phyloP scores from a whole-genome alignment of 495 filamentous ascomycete genomes.

The Penicillium manginii region DNA sequence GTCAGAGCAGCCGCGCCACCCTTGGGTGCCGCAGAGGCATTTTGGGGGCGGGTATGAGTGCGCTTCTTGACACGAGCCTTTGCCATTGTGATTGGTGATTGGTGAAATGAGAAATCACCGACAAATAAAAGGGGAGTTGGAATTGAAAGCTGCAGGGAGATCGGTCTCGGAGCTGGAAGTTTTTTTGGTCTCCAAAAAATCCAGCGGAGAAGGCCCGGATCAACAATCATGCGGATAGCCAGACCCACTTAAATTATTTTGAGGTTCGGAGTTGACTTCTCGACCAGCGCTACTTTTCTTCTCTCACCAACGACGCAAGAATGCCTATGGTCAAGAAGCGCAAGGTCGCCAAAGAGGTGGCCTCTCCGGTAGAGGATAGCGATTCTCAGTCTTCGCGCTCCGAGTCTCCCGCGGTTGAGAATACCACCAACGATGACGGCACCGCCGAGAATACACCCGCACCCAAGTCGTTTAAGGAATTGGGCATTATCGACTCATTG shows the following conservation, averaged over 20 bases:
- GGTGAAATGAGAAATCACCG: slow-evolving; percentile 14
- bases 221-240: slow-evolving; percentile 35
- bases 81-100: slow-evolving; percentile 62
- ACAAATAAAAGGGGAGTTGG: slow-evolving; percentile 9
- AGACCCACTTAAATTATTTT: slow-evolving; percentile 40
- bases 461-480: slow-evolving; percentile 75
- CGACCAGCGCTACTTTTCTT: slow-evolving; percentile 14
- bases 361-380: slow-evolving; percentile 15
- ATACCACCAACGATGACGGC: slow-evolving; percentile 4
- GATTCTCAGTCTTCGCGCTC: slow-evolving; percentile 19
- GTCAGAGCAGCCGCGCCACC: slow-evolving; percentile 51
- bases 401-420: slow-evolving; percentile 17
- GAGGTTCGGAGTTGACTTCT: slow-evolving; percentile 16
- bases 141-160: slow-evolving; percentile 16
- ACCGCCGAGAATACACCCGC: slow-evolving; percentile 9
- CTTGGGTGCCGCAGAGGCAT: slow-evolving; percentile 58
- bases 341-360: slow-evolving; percentile 34
- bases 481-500: slow-evolving; percentile 85
- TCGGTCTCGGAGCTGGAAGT: slow-evolving; percentile 21
- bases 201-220: slow-evolving; percentile 40
- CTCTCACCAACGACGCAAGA: slow-evolving; percentile 19
- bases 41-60: slow-evolving; percentile 75
- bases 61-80: slow-evolving; percentile 84
- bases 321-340: slow-evolving; percentile 45
- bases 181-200: slow-evolving; percentile 45